Evolutionary conservation across 108 stramenopile species (phyloP).

Genomic region (Cafeteria roenbergensis): DNA sequence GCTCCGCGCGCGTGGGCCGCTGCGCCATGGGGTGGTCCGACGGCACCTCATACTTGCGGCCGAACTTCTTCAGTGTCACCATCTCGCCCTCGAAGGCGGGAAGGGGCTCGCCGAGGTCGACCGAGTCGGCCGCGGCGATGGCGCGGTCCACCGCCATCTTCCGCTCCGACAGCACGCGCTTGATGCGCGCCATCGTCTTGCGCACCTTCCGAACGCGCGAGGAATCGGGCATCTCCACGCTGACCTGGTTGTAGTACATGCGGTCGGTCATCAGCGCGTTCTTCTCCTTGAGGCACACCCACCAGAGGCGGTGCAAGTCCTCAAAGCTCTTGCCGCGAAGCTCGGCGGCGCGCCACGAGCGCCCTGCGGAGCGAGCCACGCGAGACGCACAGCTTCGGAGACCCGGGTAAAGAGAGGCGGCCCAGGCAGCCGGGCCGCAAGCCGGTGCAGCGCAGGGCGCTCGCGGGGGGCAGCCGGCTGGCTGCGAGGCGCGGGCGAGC

Average conservation of each 20-base stretch:
- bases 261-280: slow-evolving; percentile 37
- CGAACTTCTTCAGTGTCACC: slow-evolving; percentile 1
- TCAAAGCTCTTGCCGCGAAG: slow-evolving; percentile 39
- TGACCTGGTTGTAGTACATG: not conserved
- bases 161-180: slow-evolving; percentile 14
- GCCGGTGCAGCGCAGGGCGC: not conserved
- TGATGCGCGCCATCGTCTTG: slow-evolving; percentile 17
- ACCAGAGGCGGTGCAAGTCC: slow-evolving; percentile 48
- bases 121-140: not conserved
- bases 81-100: not conserved
- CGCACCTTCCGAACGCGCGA: slow-evolving; percentile 6
- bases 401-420: not conserved
- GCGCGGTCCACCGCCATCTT: not conserved
- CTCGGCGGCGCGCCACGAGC: slow-evolving; percentile 35
- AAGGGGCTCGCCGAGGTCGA: not conserved
- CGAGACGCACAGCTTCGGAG: not conserved
- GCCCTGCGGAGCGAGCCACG: slow-evolving; percentile 15
- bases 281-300: slow-evolving; percentile 42
- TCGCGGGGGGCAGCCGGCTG: not conserved
- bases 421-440: not conserved
- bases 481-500: not conserved
- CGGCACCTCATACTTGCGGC: not conserved
- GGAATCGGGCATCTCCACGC: not conserved
- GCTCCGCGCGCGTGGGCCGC: not conserved
- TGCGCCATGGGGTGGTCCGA: slow-evolving; percentile 1